Base-by-base conservation (phyloP, 768 basidiomycete genomes). In the Boletus barrowsii region DNA sequence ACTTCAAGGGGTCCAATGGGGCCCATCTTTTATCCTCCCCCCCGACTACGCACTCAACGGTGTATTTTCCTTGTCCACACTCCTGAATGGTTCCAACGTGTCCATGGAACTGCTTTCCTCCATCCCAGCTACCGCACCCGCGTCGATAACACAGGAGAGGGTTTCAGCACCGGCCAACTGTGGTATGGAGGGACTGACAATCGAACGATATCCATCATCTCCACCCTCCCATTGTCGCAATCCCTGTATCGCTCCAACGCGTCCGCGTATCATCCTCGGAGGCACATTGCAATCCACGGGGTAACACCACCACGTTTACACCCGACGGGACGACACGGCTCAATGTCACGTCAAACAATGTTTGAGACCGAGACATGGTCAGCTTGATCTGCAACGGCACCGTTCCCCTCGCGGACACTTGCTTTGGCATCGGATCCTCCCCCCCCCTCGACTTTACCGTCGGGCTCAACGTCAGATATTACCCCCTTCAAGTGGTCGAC, bases 31-130 rank as follows among this genome's bases (percentile, higher is more conserved):
- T n/a, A n/a, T 36, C 33, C 43, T 10, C 50, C 22, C n/a, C 32
- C 41, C 26, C n/a, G 3, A 4, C 35, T 35, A 32, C 39, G 11
- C 14, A 13, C 10, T 36, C 8, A 44, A 36, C 42, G 29, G 10
- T 39, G 32, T 10, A 2, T 41, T 40, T 55, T n/a, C n/a, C n/a
- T n/a, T n/a, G n/a, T n/a, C n/a, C 22, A 22, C 22, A 22, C 22
- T 22, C 22, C 22, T 22, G 3, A 46, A 44, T 14, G 40, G 49
- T 4, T 58, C 50, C 32, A 42, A 49, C 24, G 18, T 58, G 10
- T 58, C 57, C 40, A 42, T 37, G 42, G 49, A 55, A 17, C 2
- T 14, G 5, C 29, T 55, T 7, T 44, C 32, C 8, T 41, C 53
- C 13, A 14, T 51, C 20, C 54, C 57, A 10, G 10, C 20, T 13